Conservation (phyloP, 2,329 filamentous ascomycete species). For the Colletotrichum cordylinicola region DNA sequence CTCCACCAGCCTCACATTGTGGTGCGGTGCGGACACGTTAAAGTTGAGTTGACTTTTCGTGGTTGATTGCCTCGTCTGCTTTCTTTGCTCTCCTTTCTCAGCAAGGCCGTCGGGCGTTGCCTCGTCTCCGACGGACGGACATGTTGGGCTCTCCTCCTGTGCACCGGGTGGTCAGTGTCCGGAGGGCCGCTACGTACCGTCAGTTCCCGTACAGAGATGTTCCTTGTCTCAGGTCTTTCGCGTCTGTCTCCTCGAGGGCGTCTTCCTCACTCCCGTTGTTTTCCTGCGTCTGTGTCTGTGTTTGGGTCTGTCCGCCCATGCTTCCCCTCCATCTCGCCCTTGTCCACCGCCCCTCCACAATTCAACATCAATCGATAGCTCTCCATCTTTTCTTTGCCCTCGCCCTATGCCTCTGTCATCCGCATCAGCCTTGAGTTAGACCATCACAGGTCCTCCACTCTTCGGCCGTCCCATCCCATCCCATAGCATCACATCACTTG, state of each 20-base stretch:
- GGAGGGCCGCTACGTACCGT: neutral
- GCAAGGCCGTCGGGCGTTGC: neutral
- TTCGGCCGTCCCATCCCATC: neutral
- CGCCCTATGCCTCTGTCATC: too few species aligned
- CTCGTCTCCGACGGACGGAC: neutral
- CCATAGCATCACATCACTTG: neutral
- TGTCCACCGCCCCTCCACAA: neutral
- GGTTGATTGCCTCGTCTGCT: neutral
- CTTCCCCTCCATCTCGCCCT: neutral
- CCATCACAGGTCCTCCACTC: too few species aligned
- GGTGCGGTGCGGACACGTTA: neutral
- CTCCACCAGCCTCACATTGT: neutral
- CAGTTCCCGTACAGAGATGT: neutral
- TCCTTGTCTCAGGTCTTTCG: neutral
- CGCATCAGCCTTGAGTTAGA: too few species aligned
- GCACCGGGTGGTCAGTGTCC: neutral
- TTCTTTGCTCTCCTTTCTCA: neutral
- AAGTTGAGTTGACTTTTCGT: neutral
- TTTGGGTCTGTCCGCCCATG: neutral
- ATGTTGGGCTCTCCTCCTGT: neutral
- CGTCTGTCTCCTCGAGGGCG: neutral
- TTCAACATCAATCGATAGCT: neutral
- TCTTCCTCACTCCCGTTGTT: neutral
- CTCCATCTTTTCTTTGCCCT: too few species aligned
- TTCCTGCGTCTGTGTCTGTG: neutral